Percentiles rank a stretch among this genome's conserved stretches.
phyloP scores from a whole-genome alignment of 2,329 filamentous ascomycete genomes.

The Ophiocordyceps robertsii region DNA sequence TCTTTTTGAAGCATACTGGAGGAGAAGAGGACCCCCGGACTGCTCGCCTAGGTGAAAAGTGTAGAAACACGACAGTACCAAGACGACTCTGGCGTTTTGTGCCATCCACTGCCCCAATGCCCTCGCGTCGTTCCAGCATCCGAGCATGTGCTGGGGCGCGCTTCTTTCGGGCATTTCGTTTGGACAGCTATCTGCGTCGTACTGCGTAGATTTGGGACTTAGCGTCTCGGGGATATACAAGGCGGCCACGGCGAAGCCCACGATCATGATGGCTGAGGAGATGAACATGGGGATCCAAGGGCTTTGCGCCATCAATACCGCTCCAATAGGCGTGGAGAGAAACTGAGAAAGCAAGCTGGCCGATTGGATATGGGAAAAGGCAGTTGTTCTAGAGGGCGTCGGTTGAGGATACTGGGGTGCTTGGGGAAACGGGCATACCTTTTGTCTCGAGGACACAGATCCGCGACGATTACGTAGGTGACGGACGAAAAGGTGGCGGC shows the following conservation, averaged over 20 bases:
- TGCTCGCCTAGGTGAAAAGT: conserved; percentile 2
- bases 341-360: conserved; percentile 4
- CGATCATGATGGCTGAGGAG: background rate
- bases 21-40: conserved; percentile 1
- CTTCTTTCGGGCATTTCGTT: background rate
- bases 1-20: conserved; percentile 6
- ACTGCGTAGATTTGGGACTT: background rate
- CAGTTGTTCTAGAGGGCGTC: conserved; percentile 4
- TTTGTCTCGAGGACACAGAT: conserved; percentile 6
- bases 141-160: background rate
- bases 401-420: background rate
- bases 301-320: conserved; percentile 3
- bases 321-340: conserved; percentile 6
- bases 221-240: conserved; percentile 3
- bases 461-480: conserved; percentile 5
- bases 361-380: conserved; percentile 5
- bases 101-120: background rate
- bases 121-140: background rate
- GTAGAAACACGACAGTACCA: background rate
- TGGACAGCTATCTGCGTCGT: background rate
- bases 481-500: conserved; percentile 3
- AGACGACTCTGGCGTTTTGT: background rate
- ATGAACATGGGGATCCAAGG: conserved; percentile 7
- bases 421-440: conserved; percentile 1
- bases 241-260: background rate